These are phyloP conservation scores for Auriscalpium vulgare DNA, from an alignment of 768 basidiomycete genomes.

Conservation along the genomic window DNA sequence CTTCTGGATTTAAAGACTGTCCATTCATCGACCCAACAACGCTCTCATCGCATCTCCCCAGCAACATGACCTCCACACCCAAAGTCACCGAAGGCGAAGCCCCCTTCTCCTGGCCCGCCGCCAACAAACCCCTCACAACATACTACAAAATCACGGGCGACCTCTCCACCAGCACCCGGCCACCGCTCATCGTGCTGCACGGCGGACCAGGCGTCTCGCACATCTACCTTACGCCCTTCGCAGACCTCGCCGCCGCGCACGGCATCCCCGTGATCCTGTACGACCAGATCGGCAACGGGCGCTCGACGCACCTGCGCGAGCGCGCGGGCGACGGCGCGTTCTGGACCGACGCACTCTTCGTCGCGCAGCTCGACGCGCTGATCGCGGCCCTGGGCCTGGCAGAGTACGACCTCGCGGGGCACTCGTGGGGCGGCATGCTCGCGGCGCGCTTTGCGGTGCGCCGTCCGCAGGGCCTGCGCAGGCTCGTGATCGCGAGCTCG, in stretches of 20 bases:
- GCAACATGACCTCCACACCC: neutral
- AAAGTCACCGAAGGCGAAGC: conserved; percentile 22
- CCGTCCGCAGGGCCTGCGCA: conserved; percentile 25
- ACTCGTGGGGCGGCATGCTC: conserved; percentile 37
- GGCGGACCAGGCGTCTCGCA: conserved; percentile 46
- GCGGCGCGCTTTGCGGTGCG: conserved; percentile 21
- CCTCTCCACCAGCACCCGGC: conserved; percentile 24
- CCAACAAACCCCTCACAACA: conserved; percentile 31
- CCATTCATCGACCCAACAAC: no score
- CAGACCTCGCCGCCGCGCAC: conserved; percentile 28
- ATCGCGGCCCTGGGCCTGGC: conserved; percentile 31
- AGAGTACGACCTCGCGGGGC: conserved; percentile 1
- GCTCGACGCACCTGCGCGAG: conserved; percentile 45
- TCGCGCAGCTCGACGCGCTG: conserved; percentile 38
- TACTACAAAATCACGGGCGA: conserved; percentile 43
- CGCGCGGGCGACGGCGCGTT: conserved; percentile 34
- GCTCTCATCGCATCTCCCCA: conserved; percentile 4
- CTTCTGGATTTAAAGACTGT: no score
- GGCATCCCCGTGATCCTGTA: conserved; percentile 44
- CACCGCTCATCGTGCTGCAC: conserved; percentile 44
- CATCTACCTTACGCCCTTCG: conserved; percentile 31
- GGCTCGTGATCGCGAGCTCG: conserved; percentile 21
- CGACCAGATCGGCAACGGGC: conserved; percentile 43
- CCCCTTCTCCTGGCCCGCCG: conserved; percentile 19
- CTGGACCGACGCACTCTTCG: conserved; percentile 44